phyloP scores from a whole-genome alignment of 164 flowering plant species.

The Macadamia tetraphylla region DNA sequence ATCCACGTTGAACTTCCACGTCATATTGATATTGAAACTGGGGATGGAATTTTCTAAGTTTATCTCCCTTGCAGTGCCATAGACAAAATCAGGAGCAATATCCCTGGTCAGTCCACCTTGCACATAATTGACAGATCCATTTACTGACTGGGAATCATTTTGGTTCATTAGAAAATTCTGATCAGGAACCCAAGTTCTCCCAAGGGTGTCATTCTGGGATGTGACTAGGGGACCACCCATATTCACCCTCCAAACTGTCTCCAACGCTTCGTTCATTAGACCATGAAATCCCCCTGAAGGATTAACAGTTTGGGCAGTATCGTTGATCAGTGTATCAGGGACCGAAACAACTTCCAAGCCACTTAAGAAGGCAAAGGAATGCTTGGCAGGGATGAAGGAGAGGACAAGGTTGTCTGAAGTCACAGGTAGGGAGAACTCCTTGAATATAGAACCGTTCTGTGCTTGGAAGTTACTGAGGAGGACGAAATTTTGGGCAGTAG shows the following conservation, averaged over 20 bases:
- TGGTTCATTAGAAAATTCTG: slow-evolving; percentile 24
- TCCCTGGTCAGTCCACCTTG: slow-evolving; percentile 35
- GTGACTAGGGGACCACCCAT: slow-evolving; percentile 73
- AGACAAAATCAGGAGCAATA: slow-evolving; percentile 61
- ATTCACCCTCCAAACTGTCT: slow-evolving; percentile 64
- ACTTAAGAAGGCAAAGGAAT: slow-evolving; percentile 67
- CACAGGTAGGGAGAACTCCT: slow-evolving; percentile 53
- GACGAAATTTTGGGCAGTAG: slow-evolving; percentile 33
- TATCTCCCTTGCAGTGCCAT: slow-evolving; percentile 54
- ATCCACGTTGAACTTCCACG: slow-evolving; percentile 66
- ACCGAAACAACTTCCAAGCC: slow-evolving; percentile 77
- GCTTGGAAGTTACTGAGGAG: slow-evolving; percentile 44
- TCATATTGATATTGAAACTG: slow-evolving; percentile 50
- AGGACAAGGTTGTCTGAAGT: slow-evolving; percentile 37
- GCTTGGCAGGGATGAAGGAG: slow-evolving; percentile 45
- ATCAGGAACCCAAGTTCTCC: slow-evolving; percentile 78
- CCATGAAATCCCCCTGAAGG: slow-evolving; percentile 27
- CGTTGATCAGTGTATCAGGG: slow-evolving; percentile 49
- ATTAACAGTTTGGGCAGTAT: slow-evolving; percentile 28
- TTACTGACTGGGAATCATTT: slow-evolving; percentile 27
- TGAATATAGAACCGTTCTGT: slow-evolving; percentile 17
- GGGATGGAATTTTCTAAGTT: slow-evolving; percentile 28
- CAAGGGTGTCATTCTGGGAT: slow-evolving; percentile 53
- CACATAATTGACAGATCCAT: slow-evolving; percentile 43
- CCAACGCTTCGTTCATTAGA: slow-evolving; percentile 36